phyloP scores from a whole-genome alignment of 441 rosid species.

The Manihot esculenta region DNA sequence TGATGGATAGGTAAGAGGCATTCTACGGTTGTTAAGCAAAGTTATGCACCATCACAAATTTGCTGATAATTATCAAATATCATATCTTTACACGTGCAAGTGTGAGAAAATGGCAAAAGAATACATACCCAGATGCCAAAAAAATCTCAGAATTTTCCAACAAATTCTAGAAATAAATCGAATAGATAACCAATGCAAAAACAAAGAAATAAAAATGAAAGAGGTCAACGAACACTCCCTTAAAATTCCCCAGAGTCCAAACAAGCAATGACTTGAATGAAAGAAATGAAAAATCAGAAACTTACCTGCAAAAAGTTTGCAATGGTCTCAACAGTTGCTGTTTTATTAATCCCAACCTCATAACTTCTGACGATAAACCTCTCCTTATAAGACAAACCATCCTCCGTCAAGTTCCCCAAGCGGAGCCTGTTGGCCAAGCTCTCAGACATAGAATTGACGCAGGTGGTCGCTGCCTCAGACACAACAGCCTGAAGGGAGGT shows the following conservation, averaged over 20 bases:
- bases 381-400: conserved; percentile 84
- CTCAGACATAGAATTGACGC: conserved; percentile 36
- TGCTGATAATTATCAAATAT: too few relatives aligned
- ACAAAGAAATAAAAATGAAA: neutral
- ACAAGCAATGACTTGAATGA: neutral
- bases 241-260: neutral
- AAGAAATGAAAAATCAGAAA: neutral
- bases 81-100: neutral
- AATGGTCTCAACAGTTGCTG: conserved; percentile 87
- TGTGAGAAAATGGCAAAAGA: neutral
- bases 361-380: conserved; percentile 80
- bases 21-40: neutral
- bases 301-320: conserved; percentile 94
- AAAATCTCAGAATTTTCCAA: neutral
- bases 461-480: conserved; percentile 35
- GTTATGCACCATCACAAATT: too few relatives aligned
- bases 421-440: conserved; percentile 68
- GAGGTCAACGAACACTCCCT: neutral
- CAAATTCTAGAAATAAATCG: conserved; percentile 8
- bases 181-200: neutral
- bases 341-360: conserved; percentile 94
- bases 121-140: conserved; percentile 13
- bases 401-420: conserved; percentile 66
- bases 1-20: neutral
- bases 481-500: conserved; percentile 30